These are phyloP conservation scores for Rehmannia glutinosa DNA, from an alignment of 257 asterid genomes.

Conservation along the genomic window DNA sequence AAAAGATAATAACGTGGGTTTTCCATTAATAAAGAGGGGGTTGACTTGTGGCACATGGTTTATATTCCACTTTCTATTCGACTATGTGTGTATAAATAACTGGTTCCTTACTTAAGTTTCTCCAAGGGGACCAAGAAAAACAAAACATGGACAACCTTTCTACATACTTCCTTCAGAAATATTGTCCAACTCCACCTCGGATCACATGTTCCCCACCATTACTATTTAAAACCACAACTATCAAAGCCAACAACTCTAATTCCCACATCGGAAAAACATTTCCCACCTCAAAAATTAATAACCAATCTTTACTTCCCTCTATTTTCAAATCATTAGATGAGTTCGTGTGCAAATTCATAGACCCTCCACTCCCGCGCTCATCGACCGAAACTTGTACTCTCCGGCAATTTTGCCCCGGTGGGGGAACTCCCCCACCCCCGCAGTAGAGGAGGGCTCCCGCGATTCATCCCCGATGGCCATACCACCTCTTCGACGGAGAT, in stretches of 20 bases:
- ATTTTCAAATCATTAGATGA: no score
- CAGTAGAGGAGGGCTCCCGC: constrained; percentile 60
- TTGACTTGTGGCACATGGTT: no score
- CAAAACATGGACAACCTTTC: not conserved
- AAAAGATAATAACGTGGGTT: no score
- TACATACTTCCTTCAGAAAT: not conserved
- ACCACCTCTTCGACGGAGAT: constrained; percentile 82
- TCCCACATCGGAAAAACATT: no score
- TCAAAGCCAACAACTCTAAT: not conserved
- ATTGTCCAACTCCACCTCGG: not conserved
- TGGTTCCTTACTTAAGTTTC: no score
- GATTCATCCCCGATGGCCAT: constrained; percentile 71
- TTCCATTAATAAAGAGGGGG: no score
- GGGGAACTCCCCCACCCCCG: constrained; percentile 65
- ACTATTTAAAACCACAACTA: not conserved
- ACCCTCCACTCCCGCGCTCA: constrained; percentile 54
- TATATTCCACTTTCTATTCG: no score
- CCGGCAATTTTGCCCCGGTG: constrained; percentile 60
- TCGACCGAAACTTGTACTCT: constrained; percentile 52
- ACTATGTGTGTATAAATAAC: no score
- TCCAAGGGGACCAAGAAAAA: no score
- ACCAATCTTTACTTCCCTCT: no score
- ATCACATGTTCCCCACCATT: not conserved
- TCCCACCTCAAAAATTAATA: no score
- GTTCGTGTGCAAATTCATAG: no score